These are phyloP conservation scores for Crucibulum laeve DNA, from an alignment of 768 basidiomycete genomes.

Conservation along the genomic window DNA sequence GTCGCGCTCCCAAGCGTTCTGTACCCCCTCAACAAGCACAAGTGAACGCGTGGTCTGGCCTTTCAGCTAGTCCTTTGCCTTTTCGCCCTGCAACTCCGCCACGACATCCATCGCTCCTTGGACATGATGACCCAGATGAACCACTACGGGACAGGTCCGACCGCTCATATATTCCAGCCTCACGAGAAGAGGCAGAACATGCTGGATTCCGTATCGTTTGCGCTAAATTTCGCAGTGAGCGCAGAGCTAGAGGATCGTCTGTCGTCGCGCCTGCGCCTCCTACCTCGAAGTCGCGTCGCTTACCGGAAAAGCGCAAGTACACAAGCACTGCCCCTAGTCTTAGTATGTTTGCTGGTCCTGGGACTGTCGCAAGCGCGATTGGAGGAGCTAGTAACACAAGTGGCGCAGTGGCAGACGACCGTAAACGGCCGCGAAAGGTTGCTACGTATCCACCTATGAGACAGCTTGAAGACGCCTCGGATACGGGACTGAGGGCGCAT, in stretches of 20 bases:
- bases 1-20: not conserved
- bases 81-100: not conserved
- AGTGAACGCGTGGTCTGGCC: not conserved
- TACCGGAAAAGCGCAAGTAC: constrained; percentile 3
- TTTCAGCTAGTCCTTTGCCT: not conserved
- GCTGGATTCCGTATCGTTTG: constrained; percentile 33
- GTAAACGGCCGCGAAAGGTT: too few species aligned
- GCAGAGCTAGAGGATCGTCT: not conserved
- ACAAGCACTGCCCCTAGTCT: constrained; percentile 14
- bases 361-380: too few species aligned
- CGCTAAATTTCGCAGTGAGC: constrained; percentile 27
- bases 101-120: not conserved
- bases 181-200: constrained; percentile 20
- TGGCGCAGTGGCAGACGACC: not conserved
- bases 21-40: not conserved
- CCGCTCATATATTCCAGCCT: constrained; percentile 17
- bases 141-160: not conserved
- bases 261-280: not conserved
- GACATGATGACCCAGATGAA: too few species aligned
- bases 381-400: not conserved
- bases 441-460: too few species aligned
- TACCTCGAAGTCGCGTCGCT: constrained; percentile 4
- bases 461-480: too few species aligned
- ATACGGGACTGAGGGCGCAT: too few species aligned
- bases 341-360: not conserved